Base-by-base conservation (phyloP, 768 basidiomycete genomes). In the Amanita fuliginea region DNA sequence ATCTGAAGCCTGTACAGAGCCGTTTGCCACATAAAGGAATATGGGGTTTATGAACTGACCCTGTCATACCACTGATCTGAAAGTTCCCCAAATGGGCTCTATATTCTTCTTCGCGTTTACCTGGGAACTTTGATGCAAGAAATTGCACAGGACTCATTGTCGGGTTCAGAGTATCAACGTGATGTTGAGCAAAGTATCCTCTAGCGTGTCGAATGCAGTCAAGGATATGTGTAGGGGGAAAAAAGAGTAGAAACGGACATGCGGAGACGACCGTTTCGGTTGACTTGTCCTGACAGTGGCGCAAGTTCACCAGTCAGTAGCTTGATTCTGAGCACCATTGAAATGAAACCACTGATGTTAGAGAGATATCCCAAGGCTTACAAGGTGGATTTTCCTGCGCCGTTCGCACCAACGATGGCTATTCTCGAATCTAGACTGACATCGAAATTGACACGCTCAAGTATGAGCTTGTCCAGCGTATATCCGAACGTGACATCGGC, bases 321-420 rank as follows among this genome's bases (percentile, higher is more conserved):
- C 62, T 98, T 99, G 68, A 98, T 93, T 18, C 90, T 94, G 3
- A 13, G 32, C 32, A 57, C 13, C 56, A 26, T 39, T 11, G 41
- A 21, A 26, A 50, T 28, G 57, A 49, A 30, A 44, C 40, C 19
- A 14, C 4, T 19, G 21, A 45, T 19, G 39, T 9, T 33, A 8
- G 26, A 24, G n/a, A 28, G 18, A 42, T 35, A 26, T 37, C 35
- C 34, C 21, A 22, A 44, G 19, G 62, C 82, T 55, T 58, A 89
- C 84, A 97, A 63, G 3, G 96, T 97, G 14, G 92, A 97, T 67
- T 99, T 99, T 68, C 95, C 95, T 18, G 90, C 86, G 40, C 94
- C 93, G 64, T 94, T 94, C 1, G 92, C 85, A 51, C 95, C 95
- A 32, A 98, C 92, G 55, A 99, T 78, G 3, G 95, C 94, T 52